These are phyloP conservation scores for Dactylonectria macrodidyma DNA, from an alignment of 2,329 filamentous ascomycete species.

Conservation along the genomic window DNA sequence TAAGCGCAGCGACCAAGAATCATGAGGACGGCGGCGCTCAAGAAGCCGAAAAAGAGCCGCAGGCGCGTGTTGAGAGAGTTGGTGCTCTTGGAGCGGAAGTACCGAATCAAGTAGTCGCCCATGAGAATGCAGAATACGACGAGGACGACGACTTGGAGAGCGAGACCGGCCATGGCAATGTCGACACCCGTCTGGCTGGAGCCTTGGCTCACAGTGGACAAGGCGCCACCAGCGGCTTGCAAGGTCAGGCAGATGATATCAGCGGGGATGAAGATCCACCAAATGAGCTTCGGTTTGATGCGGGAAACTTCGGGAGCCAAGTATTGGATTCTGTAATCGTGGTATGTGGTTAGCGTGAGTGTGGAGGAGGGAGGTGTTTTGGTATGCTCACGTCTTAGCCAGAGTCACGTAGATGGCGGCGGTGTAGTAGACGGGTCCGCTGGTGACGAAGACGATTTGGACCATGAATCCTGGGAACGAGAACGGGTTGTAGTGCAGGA, in stretches of 20 bases:
- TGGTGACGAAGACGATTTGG: slow-evolving; percentile 68
- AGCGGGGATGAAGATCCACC: slow-evolving; percentile 65
- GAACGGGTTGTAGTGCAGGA: slow-evolving; percentile 71
- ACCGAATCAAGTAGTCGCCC: slow-evolving; percentile 63
- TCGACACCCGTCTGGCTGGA: slow-evolving; percentile 58
- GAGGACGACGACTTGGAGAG: slow-evolving; percentile 71
- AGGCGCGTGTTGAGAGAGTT: slow-evolving; percentile 42
- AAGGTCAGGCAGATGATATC: slow-evolving; percentile 69
- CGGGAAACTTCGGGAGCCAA: slow-evolving; percentile 58
- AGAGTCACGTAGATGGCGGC: slow-evolving; percentile 77
- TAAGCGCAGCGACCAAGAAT: slow-evolving; percentile 75
- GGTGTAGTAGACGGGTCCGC: slow-evolving; percentile 60
- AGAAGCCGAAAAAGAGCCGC: slow-evolving; percentile 64
- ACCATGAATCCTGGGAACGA: slow-evolving; percentile 72
- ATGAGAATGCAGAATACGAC: slow-evolving; percentile 65
- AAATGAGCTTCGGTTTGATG: slow-evolving; percentile 57
- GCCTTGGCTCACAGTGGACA: slow-evolving; percentile 62
- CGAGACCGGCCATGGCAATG: slow-evolving; percentile 64
- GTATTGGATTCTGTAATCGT: slow-evolving; percentile 54
- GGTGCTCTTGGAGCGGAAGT: slow-evolving; percentile 45
- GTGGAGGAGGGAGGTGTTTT: fast-evolving
- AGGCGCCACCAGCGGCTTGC: slow-evolving; percentile 69
- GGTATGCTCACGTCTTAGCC: slow-evolving; percentile 52
- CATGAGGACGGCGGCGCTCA: slow-evolving; percentile 68
- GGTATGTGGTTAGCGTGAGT: slow-evolving; percentile 1